Evolutionary conservation across 2,329 filamentous ascomycete genomes (phyloP).

Genomic region (Penicillium sp.): DNA sequence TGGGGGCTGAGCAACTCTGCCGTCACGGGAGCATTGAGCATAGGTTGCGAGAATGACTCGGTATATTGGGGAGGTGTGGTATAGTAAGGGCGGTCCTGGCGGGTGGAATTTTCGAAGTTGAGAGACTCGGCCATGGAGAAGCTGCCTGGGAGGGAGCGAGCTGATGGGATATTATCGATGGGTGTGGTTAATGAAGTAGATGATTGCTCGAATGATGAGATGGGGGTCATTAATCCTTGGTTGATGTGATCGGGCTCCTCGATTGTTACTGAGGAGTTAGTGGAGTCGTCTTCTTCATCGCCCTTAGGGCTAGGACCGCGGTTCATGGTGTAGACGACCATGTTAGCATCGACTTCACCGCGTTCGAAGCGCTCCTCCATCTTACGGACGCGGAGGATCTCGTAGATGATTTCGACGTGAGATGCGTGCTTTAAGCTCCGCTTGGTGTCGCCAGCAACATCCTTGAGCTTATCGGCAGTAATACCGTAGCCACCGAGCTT

Average conservation of each 20-base stretch:
- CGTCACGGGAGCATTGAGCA: constrained; percentile 28
- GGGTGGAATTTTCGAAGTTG: constrained; percentile 24
- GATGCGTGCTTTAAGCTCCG: constrained; percentile 37
- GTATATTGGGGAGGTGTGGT: constrained; percentile 28
- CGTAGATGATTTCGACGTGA: constrained; percentile 39
- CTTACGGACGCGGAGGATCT: constrained; percentile 42
- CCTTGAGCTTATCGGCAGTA: constrained; percentile 40
- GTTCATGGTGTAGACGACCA: constrained; percentile 40
- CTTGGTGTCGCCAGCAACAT: constrained; percentile 41
- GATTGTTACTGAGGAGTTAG: constrained; percentile 16
- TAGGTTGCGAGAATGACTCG: constrained; percentile 29
- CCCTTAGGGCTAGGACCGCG: constrained; percentile 34
- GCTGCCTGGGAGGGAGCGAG: constrained; percentile 23
- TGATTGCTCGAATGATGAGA: constrained; percentile 26
- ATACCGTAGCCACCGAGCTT: constrained; percentile 36
- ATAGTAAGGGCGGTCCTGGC: constrained; percentile 31
- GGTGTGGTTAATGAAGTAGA: constrained; percentile 25
- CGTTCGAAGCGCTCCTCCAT: constrained; percentile 43
- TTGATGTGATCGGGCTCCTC: constrained; percentile 31
- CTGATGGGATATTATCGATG: constrained; percentile 22
- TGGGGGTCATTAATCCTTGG: constrained; percentile 27
- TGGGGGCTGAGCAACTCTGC: constrained; percentile 31
- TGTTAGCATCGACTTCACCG: constrained; percentile 40
- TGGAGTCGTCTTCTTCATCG: constrained; percentile 32
- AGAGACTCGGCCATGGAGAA: constrained; percentile 33